Base-by-base conservation (phyloP, 768 basidiomycete genomes). In the Russula dissimulans region DNA sequence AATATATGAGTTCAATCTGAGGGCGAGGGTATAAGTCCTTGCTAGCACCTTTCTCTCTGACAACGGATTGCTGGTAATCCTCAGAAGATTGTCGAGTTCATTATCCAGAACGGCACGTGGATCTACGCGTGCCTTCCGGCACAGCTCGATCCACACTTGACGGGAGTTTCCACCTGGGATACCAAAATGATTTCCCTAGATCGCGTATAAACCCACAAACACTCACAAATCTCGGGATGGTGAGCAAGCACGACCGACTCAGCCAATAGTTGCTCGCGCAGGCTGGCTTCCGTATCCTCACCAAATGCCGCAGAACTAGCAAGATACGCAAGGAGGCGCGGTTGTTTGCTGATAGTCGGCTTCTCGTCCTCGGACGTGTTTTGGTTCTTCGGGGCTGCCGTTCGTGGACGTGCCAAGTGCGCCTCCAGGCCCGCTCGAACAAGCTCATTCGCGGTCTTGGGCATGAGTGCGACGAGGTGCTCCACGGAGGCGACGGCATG, bases 121-220 rank as follows among this genome's bases (percentile, higher is more conserved):
- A 67, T 95, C 90, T 4, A 79, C 68, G 2, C 75, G 69, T 0
- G 87, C 84, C 59, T 78, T 80, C 65, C 89, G 90, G 57, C 87
- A 89, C 5, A 90, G 64, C 57, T 91, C 89, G 60, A 95, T 87
- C 93, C 93, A 97, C 1, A 68, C 67, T 65, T 82, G 84, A 17
- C 82, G 79, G 9, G 79, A 77, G 15, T 75, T 71, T 22, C 75
- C 78, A 63, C 76, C 81, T 81, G 57, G 34, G 32, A 4, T 5
- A 31, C 3, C 26, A 61, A 12, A 31, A 22, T 31, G 26, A 57
- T 31, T 8, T 45, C 45, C 54, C 38, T 49, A 32, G 31, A 32
- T 50, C 31, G 36, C 34, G 42, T 31, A 51, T 4, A 49, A 32
- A 36, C 48, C 17, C 17, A 10, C 43, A 46, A 57, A 58, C 2